Conservation (phyloP, 1,139 yeast species). For the Pichia norvegensis region DNA sequence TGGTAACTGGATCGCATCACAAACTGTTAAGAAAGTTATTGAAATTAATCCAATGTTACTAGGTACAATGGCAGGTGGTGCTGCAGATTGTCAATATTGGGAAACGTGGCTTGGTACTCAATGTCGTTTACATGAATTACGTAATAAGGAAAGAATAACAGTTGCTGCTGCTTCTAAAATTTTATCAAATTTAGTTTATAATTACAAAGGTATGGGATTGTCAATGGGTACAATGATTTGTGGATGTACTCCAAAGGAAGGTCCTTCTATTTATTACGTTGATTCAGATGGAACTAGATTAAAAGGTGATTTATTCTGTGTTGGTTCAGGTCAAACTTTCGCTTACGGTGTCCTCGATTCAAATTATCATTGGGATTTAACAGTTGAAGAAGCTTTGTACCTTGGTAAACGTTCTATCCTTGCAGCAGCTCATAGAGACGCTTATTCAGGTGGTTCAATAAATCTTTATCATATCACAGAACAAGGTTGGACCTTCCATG, state of each 20-base stretch:
- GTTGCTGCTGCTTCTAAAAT: slow-evolving; percentile 97
- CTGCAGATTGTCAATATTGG: slow-evolving; percentile 99
- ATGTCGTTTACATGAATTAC: slow-evolving; percentile 88
- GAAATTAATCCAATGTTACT: slow-evolving; percentile 90
- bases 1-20: slow-evolving; percentile 97
- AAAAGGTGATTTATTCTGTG: slow-evolving; percentile 93
- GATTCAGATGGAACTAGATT: slow-evolving; percentile 96
- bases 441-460: slow-evolving; percentile 95
- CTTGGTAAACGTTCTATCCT: slow-evolving; percentile 92
- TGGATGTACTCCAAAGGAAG: slow-evolving; percentile 92
- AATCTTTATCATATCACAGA: slow-evolving; percentile 90
- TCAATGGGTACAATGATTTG: slow-evolving; percentile 99
- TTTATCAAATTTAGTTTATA: slow-evolving; percentile 80
- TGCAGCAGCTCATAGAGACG: slow-evolving; percentile 98
- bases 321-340: slow-evolving; percentile 98
- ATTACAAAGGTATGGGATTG: slow-evolving; percentile 96
- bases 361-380: slow-evolving; percentile 80
- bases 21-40: slow-evolving; percentile 93
- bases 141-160: slow-evolving; percentile 89
- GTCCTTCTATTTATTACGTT: slow-evolving; percentile 91
- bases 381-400: slow-evolving; percentile 88
- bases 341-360: slow-evolving; percentile 99
- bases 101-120: slow-evolving; percentile 98
- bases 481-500: slow-evolving; percentile 92
- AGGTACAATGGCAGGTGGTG: slow-evolving; percentile 99